Evolutionary conservation across 225 moss, liverwort and hornwort genomes (phyloP).

Genomic region (Thuidium tamariscinum): DNA sequence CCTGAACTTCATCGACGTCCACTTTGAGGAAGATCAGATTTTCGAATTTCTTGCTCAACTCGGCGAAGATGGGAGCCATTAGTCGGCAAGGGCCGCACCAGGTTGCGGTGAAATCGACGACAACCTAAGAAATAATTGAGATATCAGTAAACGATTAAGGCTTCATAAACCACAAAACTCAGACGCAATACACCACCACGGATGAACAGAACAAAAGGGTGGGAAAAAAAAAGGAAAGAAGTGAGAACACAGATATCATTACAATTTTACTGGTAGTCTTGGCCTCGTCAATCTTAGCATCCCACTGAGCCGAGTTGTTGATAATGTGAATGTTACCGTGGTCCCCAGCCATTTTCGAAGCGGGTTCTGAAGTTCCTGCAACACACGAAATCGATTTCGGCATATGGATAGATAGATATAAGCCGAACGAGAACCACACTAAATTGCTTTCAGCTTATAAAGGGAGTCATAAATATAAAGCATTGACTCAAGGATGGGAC

Average conservation of each 20-base stretch:
- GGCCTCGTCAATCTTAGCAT: slow-evolving; percentile 10
- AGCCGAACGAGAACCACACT: not conserved
- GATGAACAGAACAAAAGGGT: not conserved
- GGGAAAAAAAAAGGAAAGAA: not conserved
- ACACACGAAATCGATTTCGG: not conserved
- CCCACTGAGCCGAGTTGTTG: slow-evolving; percentile 10
- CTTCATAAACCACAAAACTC: not conserved
- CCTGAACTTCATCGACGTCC: slow-evolving; percentile 77
- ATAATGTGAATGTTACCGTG: slow-evolving; percentile 38
- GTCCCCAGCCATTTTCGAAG: slow-evolving; percentile 32
- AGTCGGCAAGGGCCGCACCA: slow-evolving; percentile 88
- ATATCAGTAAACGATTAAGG: not conserved
- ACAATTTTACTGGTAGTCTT: slow-evolving; percentile 30
- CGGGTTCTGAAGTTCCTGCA: not conserved
- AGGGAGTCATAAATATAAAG: not conserved
- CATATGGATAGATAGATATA: not conserved
- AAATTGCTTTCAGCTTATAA: not conserved
- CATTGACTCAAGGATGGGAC: not conserved
- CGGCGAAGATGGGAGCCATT: slow-evolving; percentile 59
- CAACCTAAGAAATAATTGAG: slow-evolving; percentile 15
- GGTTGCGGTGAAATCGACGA: slow-evolving; percentile 76
- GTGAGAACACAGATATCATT: not conserved
- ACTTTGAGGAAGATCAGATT: slow-evolving; percentile 63
- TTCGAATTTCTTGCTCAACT: slow-evolving; percentile 47
- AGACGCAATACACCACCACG: not conserved